Conservation (phyloP, 2,329 filamentous ascomycete genomes). For the Hysterium pulicare region DNA sequence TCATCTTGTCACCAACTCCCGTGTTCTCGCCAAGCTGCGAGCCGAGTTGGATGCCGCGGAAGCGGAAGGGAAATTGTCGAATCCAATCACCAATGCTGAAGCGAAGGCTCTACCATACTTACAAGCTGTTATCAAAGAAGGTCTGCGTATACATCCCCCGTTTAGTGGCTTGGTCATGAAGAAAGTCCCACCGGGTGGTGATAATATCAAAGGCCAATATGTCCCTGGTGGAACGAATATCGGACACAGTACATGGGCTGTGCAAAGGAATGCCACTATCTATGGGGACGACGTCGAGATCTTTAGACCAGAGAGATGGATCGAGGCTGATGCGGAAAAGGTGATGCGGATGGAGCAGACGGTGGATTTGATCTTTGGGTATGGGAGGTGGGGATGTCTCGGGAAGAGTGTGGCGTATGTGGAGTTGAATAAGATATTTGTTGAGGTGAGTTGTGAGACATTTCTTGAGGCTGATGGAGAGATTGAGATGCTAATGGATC, state of each 20-base stretch:
- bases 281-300: slow-evolving; percentile 33
- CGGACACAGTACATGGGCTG: slow-evolving; percentile 7
- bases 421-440: slow-evolving; percentile 33
- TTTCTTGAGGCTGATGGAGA: neutral
- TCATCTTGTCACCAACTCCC: slow-evolving; percentile 51
- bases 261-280: slow-evolving; percentile 4
- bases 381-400: slow-evolving; percentile 23
- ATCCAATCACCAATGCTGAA: slow-evolving; percentile 5
- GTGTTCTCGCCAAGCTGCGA: slow-evolving; percentile 45
- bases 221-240: slow-evolving; percentile 13
- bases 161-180: slow-evolving; percentile 11
- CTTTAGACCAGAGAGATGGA: slow-evolving; percentile 46
- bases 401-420: slow-evolving; percentile 24
- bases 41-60: slow-evolving; percentile 45
- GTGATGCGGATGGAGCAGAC: slow-evolving; percentile 20
- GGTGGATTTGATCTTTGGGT: slow-evolving; percentile 23
- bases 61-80: slow-evolving; percentile 34
- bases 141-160: slow-evolving; percentile 19
- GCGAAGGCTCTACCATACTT: slow-evolving; percentile 39
- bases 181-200: slow-evolving; percentile 13
- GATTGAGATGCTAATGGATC: no score
- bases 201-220: slow-evolving; percentile 10
- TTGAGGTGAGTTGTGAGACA: neutral
- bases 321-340: slow-evolving; percentile 42
- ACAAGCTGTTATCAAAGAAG: slow-evolving; percentile 48